Percentiles rank a stretch among this genome's conserved stretches.
Evolutionary conservation across 768 basidiomycete species (phyloP).

Genomic region (Lactifluus volemus): DNA sequence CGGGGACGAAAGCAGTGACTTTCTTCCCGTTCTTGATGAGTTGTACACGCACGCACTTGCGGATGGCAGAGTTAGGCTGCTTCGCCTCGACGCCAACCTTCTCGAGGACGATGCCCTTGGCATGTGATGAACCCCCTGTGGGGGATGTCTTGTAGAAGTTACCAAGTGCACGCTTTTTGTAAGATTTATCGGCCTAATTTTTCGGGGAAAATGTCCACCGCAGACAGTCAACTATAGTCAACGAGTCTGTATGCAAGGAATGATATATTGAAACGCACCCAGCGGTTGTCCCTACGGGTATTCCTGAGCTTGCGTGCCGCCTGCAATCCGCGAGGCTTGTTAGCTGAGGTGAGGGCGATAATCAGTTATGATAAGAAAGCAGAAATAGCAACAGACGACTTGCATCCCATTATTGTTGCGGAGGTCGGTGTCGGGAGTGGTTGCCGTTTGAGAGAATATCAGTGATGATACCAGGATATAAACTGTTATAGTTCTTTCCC

Average conservation of each 20-base stretch:
- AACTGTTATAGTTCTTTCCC: slow-evolving; percentile 37
- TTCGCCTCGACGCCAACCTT: slow-evolving; percentile 99
- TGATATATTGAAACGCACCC: slow-evolving; percentile 46
- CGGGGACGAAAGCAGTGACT: slow-evolving; percentile 99
- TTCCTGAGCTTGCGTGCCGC: slow-evolving; percentile 97
- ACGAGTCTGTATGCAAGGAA: neutral
- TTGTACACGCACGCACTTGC: slow-evolving; percentile 99
- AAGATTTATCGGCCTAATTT: slow-evolving; percentile 86
- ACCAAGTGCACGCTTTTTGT: slow-evolving; percentile 99
- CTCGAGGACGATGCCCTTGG: slow-evolving; percentile 99
- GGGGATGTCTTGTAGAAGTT: slow-evolving; percentile 99
- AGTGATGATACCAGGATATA: neutral
- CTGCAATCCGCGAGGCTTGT: slow-evolving; percentile 99
- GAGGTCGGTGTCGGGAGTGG: slow-evolving; percentile 37
- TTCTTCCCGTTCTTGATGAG: slow-evolving; percentile 99
- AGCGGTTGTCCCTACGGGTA: slow-evolving; percentile 91
- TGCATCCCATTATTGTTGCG: slow-evolving; percentile 75
- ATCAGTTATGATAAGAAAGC: neutral
- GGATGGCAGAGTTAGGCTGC: slow-evolving; percentile 99
- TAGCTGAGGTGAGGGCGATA: slow-evolving; percentile 42
- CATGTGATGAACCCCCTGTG: slow-evolving; percentile 98
- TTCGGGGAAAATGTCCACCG: neutral
- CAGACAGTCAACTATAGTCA: neutral
- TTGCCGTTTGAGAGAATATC: neutral
- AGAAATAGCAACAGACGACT: slow-evolving; percentile 29